Evolutionary conservation across 2,329 filamentous ascomycete species (phyloP).

Genomic region (Fusarium chlamydosporum): DNA sequence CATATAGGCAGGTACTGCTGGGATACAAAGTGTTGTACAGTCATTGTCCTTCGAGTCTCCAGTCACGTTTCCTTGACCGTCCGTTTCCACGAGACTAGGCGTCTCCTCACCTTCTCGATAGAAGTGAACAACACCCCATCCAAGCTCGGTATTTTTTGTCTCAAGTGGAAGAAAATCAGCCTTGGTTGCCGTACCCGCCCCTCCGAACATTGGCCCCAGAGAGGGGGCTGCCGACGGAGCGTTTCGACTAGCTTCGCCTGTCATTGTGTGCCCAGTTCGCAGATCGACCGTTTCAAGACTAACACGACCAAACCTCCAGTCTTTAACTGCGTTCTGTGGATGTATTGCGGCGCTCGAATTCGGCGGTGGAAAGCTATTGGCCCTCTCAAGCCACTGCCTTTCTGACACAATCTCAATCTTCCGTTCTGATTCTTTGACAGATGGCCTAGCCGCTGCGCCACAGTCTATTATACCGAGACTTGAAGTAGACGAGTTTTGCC

Average conservation of each 20-base stretch:
- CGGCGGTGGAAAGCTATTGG: conserved; percentile 60
- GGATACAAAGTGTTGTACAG: conserved; percentile 91
- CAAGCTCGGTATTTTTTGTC: conserved; percentile 80
- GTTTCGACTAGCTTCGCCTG: conserved; percentile 57
- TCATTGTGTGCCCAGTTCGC: conserved; percentile 51
- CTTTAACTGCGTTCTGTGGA: conserved; percentile 66
- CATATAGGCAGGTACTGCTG: conserved; percentile 95
- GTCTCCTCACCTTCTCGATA: conserved; percentile 89
- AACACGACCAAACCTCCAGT: conserved; percentile 88
- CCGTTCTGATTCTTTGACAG: conserved; percentile 49
- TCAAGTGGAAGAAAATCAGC: conserved; percentile 81
- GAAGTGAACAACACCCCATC: conserved; percentile 94
- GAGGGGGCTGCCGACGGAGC: conserved; percentile 65
- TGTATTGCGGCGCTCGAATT: conserved; percentile 61
- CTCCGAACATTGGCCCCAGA: conserved; percentile 68
- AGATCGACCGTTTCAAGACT: conserved; percentile 87
- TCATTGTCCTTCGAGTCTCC: conserved; percentile 64
- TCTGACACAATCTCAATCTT: conserved; percentile 59
- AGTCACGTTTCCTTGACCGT: conserved; percentile 50
- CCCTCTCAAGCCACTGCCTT: conserved; percentile 59
- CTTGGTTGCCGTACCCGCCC: conserved; percentile 82
- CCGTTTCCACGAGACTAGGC: conserved; percentile 62
- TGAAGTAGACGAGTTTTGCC: conserved; percentile 30
- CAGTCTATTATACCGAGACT: conserved; percentile 64
- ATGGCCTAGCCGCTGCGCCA: conserved; percentile 58